Evolutionary conservation across 352 stramenopile genomes (phyloP).

Genomic region (Globisporangium acanthophoron): DNA sequence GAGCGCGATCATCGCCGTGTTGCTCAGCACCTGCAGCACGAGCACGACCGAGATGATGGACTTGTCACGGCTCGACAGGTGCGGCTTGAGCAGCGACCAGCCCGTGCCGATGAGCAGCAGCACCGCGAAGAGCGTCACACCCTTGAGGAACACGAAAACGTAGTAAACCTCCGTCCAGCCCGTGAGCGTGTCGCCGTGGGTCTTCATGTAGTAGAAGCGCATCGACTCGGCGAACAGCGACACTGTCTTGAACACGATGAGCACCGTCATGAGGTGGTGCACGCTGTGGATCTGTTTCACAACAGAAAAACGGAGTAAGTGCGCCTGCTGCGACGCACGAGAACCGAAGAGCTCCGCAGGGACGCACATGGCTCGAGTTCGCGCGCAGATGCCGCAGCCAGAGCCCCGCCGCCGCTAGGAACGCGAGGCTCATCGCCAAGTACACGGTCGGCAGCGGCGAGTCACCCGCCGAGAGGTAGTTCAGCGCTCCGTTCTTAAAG

Average conservation of each 20-base stretch:
- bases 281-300: conserved; percentile 85
- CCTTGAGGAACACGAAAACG: conserved; percentile 94
- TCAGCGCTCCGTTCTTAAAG: conserved; percentile 72
- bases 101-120: conserved; percentile 96
- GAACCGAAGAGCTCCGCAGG: conserved; percentile 11
- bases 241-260: conserved; percentile 91
- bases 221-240: conserved; percentile 94
- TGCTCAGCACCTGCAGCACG: conserved; percentile 91
- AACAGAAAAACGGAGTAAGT: background rate
- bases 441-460: conserved; percentile 83
- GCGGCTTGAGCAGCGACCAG: conserved; percentile 96
- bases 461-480: conserved; percentile 87
- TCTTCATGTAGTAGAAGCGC: conserved; percentile 95
- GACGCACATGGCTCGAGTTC: conserved; percentile 59
- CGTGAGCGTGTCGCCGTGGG: conserved; percentile 89
- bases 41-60: conserved; percentile 93
- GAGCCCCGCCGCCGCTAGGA: conserved; percentile 35
- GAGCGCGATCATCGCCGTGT: conserved; percentile 90
- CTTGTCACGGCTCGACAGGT: conserved; percentile 92
- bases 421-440: conserved; percentile 68
- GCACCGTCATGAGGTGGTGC: conserved; percentile 94
- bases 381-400: conserved; percentile 70
- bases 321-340: background rate
- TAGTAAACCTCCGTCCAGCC: conserved; percentile 94
- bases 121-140: conserved; percentile 96